These are phyloP conservation scores for Pluteus cervinus DNA, from an alignment of 768 basidiomycete genomes.

Conservation along the genomic window DNA sequence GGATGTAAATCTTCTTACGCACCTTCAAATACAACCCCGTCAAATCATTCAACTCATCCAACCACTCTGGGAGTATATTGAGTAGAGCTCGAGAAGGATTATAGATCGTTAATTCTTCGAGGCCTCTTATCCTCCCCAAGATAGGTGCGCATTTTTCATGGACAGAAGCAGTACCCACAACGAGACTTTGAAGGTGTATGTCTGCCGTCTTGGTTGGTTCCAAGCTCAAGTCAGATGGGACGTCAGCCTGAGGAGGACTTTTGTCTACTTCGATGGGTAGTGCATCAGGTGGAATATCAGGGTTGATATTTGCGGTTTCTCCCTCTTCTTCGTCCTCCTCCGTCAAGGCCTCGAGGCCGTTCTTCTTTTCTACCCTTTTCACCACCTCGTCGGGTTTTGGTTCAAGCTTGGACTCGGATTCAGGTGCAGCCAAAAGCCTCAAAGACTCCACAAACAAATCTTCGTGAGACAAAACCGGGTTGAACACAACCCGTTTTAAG, in stretches of 20 bases:
- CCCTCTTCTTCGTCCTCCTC: too few species aligned
- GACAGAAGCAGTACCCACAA: slow-evolving; percentile 31
- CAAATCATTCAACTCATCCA: slow-evolving; percentile 27
- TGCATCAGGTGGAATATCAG: too few species aligned
- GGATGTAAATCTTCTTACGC: slow-evolving; percentile 9
- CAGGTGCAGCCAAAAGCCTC: slow-evolving; percentile 18
- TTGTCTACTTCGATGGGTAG: too few species aligned
- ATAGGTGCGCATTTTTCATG: slow-evolving; percentile 22
- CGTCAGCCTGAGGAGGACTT: too few species aligned
- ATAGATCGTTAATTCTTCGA: slow-evolving; percentile 24
- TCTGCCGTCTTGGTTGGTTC: too few species aligned
- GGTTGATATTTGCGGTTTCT: too few species aligned
- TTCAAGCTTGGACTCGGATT: slow-evolving; percentile 15
- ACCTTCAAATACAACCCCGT: slow-evolving; percentile 38
- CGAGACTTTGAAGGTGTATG: too few species aligned
- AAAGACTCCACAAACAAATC: slow-evolving; percentile 27
- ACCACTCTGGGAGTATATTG: slow-evolving; percentile 38
- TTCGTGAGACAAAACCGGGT: slow-evolving; percentile 26
- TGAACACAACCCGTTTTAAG: slow-evolving; percentile 25
- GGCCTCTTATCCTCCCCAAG: slow-evolving; percentile 20
- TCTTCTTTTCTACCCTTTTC: too few species aligned
- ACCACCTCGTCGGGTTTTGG: too few species aligned
- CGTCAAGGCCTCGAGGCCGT: too few species aligned
- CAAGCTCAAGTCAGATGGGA: too few species aligned
- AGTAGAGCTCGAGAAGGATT: slow-evolving; percentile 36